phyloP scores from a whole-genome alignment of 139 green algal species.

The Chlamydomonas sp. region DNA sequence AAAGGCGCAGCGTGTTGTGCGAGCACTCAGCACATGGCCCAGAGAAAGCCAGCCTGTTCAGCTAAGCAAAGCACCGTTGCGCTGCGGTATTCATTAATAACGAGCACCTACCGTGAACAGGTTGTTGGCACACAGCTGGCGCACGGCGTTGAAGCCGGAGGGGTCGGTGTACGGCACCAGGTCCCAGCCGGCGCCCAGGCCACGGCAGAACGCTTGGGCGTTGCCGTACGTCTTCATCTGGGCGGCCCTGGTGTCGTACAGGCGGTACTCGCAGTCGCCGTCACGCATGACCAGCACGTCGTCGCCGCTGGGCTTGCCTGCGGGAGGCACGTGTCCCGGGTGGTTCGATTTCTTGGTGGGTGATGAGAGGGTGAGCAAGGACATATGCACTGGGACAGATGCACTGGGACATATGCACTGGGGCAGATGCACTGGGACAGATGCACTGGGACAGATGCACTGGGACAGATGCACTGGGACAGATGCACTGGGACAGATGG shows the following conservation, averaged over 20 bases:
- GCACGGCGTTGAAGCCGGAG: not conserved
- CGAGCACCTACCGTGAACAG: not conserved
- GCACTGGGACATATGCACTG: too few relatives aligned
- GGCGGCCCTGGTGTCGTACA: not conserved
- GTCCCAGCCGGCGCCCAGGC: conserved; percentile 2
- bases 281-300: conserved; percentile 6
- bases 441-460: too few relatives aligned
- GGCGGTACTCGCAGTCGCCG: conserved; percentile 7
- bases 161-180: conserved; percentile 15
- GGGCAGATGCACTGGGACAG: too few relatives aligned
- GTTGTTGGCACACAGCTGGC: conserved; percentile 5
- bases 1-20: too few relatives aligned
- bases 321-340: not conserved
- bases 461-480: too few relatives aligned
- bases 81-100: too few relatives aligned
- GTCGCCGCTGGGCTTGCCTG: not conserved
- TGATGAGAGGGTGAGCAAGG: not conserved
- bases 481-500: too few relatives aligned
- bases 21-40: too few relatives aligned
- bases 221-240: not conserved
- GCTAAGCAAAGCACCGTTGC: too few relatives aligned
- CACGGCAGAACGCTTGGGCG: not conserved
- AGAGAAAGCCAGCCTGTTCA: too few relatives aligned
- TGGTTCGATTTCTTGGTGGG: not conserved
- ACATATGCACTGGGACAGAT: not conserved